A percentile compares a stretch with the other conserved stretches of the same genome.
Conservation (phyloP, 1,284 basidiomycete species). For the Gastroboletus turbinatus region DNA sequence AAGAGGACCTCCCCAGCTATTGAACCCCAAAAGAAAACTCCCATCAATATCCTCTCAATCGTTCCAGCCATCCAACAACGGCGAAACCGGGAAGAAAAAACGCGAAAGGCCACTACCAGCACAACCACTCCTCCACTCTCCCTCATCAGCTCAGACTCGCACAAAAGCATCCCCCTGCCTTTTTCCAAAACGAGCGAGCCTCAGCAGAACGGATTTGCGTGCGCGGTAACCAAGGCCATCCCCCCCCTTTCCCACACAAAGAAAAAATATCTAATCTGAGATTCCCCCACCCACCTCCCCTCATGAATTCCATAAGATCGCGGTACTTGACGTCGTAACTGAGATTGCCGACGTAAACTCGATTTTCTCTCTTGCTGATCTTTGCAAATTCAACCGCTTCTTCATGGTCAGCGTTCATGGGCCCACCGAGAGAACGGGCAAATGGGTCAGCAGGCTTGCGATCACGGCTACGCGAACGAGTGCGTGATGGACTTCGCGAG, state of each 20-base stretch:
- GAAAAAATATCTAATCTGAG: constrained; percentile 48
- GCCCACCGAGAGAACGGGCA: constrained; percentile 80
- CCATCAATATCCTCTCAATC: constrained; percentile 81
- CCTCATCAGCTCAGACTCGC: constrained; percentile 38
- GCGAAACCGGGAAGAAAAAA: constrained; percentile 50
- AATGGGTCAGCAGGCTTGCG: constrained; percentile 64
- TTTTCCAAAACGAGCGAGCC: constrained; percentile 35
- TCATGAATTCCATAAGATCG: constrained; percentile 97
- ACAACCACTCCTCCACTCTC: constrained; percentile 32
- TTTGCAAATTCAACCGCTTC: constrained; percentile 90
- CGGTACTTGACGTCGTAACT: constrained; percentile 97
- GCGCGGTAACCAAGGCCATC: constrained; percentile 30
- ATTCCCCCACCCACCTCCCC: constrained; percentile 95
- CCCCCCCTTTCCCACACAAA: constrained; percentile 28
- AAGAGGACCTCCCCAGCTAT: constrained; percentile 97
- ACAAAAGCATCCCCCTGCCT: constrained; percentile 33
- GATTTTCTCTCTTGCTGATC: constrained; percentile 94
- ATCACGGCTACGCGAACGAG: constrained; percentile 62
- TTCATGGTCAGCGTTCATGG: constrained; percentile 88
- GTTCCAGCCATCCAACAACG: constrained; percentile 64
- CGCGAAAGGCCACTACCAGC: constrained; percentile 19
- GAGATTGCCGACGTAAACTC: constrained; percentile 97
- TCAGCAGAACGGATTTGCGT: constrained; percentile 37
- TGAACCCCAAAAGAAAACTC: constrained; percentile 78
- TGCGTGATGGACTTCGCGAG: constrained; percentile 56